Evolutionary conservation across 2,329 filamentous ascomycete species (phyloP).

Genomic region (Lojkania enalia): DNA sequence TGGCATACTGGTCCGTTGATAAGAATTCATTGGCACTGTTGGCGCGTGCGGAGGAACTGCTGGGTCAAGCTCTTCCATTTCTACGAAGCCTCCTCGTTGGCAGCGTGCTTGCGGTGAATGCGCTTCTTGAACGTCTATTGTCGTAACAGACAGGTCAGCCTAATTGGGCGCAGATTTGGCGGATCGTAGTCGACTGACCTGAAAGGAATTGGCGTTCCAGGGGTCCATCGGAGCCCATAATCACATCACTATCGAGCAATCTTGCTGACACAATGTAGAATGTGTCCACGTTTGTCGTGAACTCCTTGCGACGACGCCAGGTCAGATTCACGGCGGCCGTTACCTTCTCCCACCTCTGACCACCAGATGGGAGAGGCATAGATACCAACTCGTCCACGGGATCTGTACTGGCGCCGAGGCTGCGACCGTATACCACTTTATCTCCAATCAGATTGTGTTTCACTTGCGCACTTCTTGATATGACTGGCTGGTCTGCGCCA

Average conservation of each 20-base stretch:
- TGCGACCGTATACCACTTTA: slow-evolving; percentile 3
- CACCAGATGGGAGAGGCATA: slow-evolving; percentile 2
- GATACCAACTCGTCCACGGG: slow-evolving; percentile 2
- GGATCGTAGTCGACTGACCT: slow-evolving; percentile 1
- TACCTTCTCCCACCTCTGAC: slow-evolving; percentile 2
- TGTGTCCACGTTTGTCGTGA: slow-evolving; percentile 2
- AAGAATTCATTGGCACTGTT: slow-evolving; percentile 3
- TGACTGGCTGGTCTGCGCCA: slow-evolving; percentile 2
- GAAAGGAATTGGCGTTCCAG: slow-evolving; percentile 2
- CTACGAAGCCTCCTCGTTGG: slow-evolving; percentile 3
- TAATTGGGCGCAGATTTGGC: slow-evolving; percentile 1
- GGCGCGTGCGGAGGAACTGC: slow-evolving; percentile 2
- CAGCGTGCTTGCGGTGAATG: slow-evolving; percentile 1
- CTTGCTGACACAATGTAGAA: slow-evolving; percentile 4
- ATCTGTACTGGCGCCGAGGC: slow-evolving; percentile 3
- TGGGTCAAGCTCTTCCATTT: slow-evolving; percentile 2
- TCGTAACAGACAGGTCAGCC: slow-evolving; percentile 2
- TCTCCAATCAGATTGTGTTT: slow-evolving; percentile 3
- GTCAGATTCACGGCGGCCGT: slow-evolving; percentile 2
- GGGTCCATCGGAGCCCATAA: slow-evolving; percentile 2
- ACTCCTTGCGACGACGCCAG: slow-evolving; percentile 3
- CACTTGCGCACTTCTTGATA: slow-evolving; percentile 2
- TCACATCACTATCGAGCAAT: slow-evolving; percentile 2
- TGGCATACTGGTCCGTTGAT: slow-evolving; percentile 1
- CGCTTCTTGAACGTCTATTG: slow-evolving; percentile 3